phyloP scores from a whole-genome alignment of 495 filamentous ascomycete species.

The Pyrenula aspistea region DNA sequence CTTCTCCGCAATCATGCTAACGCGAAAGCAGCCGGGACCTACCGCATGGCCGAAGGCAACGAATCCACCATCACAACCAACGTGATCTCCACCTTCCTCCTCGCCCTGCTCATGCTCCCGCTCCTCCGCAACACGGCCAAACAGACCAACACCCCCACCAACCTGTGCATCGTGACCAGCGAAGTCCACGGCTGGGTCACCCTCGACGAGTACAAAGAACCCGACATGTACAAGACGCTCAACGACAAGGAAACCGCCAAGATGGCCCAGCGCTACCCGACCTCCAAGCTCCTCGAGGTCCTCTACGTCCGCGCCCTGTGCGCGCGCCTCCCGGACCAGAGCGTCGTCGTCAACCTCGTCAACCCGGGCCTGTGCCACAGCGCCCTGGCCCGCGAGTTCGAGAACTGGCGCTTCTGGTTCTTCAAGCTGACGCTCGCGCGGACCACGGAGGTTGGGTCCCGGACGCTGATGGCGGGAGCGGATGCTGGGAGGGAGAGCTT shows the following conservation, averaged over 20 bases:
- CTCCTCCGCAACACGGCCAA: slow-evolving; percentile 22
- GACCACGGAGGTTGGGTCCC: slow-evolving; percentile 33
- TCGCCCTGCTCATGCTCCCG: slow-evolving; percentile 32
- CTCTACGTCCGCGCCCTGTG: slow-evolving; percentile 35
- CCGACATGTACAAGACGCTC: slow-evolving; percentile 19
- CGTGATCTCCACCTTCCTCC: slow-evolving; percentile 33
- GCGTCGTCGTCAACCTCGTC: slow-evolving; percentile 40
- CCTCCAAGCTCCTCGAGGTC: slow-evolving; percentile 41
- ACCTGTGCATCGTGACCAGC: slow-evolving; percentile 23
- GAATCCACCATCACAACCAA: slow-evolving; percentile 38
- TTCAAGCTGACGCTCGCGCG: slow-evolving; percentile 23
- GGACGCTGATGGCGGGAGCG: slow-evolving; percentile 30
- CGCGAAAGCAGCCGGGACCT: too few relatives aligned
- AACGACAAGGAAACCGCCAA: slow-evolving; percentile 16
- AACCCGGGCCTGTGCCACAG: slow-evolving; percentile 42
- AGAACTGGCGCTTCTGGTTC: slow-evolving; percentile 24
- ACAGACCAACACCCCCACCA: slow-evolving; percentile 9
- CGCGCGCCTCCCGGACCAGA: slow-evolving; percentile 10
- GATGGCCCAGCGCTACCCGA: slow-evolving; percentile 22
- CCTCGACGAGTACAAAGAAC: slow-evolving; percentile 18
- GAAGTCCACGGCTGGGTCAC: slow-evolving; percentile 24
- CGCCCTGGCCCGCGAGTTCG: slow-evolving; percentile 24
- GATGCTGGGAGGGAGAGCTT: slow-evolving; percentile 26
- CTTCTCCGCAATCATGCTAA: too few relatives aligned
- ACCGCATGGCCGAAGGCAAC: slow-evolving; percentile 4